phyloP scores from a whole-genome alignment of 495 filamentous ascomycete species.

The Coniosporium apollinis region DNA sequence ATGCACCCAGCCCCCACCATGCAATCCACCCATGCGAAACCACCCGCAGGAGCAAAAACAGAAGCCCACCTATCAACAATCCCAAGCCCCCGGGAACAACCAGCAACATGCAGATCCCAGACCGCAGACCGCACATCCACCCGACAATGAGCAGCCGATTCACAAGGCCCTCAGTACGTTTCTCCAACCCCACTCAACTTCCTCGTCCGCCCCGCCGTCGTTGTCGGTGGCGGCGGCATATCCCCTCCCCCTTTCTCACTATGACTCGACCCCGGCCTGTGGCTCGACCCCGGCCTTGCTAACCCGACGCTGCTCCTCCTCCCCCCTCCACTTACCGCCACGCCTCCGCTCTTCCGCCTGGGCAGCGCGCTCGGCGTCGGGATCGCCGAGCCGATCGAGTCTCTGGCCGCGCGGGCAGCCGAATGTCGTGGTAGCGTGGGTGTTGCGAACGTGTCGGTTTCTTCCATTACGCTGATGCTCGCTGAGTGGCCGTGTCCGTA shows the following conservation, averaged over 20 bases:
- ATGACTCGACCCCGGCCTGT: slow-evolving; percentile 6
- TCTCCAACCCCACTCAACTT: slow-evolving; percentile 48
- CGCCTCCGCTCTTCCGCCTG: slow-evolving; percentile 18
- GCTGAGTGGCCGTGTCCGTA: slow-evolving; percentile 4
- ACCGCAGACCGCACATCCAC: too few species aligned
- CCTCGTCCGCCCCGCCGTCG: slow-evolving; percentile 24
- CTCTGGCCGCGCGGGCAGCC: too few species aligned
- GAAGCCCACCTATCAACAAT: too few species aligned
- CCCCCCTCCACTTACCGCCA: slow-evolving; percentile 4
- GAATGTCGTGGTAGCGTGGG: too few species aligned
- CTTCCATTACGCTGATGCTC: slow-evolving; percentile 11
- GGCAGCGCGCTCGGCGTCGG: slow-evolving; percentile 16
- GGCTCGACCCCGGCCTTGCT: too few species aligned
- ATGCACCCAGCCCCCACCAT: too few species aligned
- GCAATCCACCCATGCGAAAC: too few species aligned
- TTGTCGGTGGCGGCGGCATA: slow-evolving; percentile 43
- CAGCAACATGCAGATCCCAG: too few species aligned
- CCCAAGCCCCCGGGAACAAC: too few species aligned
- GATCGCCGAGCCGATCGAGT: slow-evolving; percentile 8
- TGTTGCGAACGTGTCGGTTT: slow-evolving; percentile 7
- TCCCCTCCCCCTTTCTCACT: slow-evolving; percentile 28
- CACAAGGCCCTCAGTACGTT: slow-evolving; percentile 32
- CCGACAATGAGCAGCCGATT: neutral
- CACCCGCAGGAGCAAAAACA: too few species aligned
- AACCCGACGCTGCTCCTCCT: slow-evolving; percentile 17